phyloP scores from a whole-genome alignment of 1,139 yeast genomes.

The Taiozyma sp. region DNA sequence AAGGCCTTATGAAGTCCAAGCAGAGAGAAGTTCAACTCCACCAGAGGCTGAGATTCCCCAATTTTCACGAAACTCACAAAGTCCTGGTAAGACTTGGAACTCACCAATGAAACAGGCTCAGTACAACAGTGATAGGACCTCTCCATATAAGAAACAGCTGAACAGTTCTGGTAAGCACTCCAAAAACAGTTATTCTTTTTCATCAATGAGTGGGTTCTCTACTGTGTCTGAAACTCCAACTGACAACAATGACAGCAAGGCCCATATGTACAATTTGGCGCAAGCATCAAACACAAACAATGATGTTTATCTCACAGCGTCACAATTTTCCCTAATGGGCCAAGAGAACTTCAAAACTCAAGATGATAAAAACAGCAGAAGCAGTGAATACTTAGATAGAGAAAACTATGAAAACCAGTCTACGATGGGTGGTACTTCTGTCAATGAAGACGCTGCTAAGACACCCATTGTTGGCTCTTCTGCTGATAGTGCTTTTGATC shows the following conservation, averaged over 20 bases:
- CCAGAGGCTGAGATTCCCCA: not conserved
- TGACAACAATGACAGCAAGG: constrained; percentile 8
- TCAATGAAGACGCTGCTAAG: not conserved
- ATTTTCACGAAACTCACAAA: not conserved
- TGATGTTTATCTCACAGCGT: constrained; percentile 40
- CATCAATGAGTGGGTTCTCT: constrained; percentile 21
- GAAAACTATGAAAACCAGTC: not conserved
- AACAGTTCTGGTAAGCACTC: constrained; percentile 1
- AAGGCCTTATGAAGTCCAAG: constrained; percentile 1
- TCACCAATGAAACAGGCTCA: not conserved
- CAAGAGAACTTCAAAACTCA: not conserved
- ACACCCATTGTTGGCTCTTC: not conserved
- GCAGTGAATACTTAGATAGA: not conserved
- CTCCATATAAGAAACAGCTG: constrained; percentile 1
- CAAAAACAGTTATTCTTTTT: constrained; percentile 14
- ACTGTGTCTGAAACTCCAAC: constrained; percentile 14
- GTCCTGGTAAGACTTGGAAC: not conserved
- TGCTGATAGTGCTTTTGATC: not conserved
- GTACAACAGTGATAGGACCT: not conserved
- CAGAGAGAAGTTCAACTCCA: constrained; percentile 1
- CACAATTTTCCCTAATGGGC: constrained; percentile 29
- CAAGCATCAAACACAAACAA: constrained; percentile 23
- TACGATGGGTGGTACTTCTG: not conserved
- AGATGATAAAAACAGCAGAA: not conserved
- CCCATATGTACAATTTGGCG: constrained; percentile 23